Base-by-base conservation (phyloP, 306 rosid genomes). In the Cucurbita pepo region DNA sequence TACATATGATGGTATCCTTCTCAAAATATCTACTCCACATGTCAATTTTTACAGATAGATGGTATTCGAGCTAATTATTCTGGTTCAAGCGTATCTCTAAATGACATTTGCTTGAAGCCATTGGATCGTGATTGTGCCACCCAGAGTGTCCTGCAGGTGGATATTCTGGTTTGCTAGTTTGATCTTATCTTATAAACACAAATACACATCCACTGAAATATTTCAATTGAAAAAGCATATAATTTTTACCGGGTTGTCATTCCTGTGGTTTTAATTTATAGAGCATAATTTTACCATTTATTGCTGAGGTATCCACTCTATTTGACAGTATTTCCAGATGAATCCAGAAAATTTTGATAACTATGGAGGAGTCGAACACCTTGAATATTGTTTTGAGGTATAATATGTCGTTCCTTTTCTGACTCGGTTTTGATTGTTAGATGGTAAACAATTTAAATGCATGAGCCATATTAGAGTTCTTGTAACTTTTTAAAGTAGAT, bases 21-120 rank as follows among this genome's bases (percentile, higher is more conserved):
- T 53, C 62, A 50, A 8, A 52, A 4, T 7, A 74, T 76, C 73
- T 30, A 48, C 41, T 30, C 45, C 48, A 43, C 77, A 73, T 75
- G 77, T 80, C 52, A 50, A 41, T 7, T 82, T 76, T 75, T 74
- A 63, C 83, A 94, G 99, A 92, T 94, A 69, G 95, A 86, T 79
- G 89, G 88, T 77, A 77, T 94, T 71, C 90, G 67, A 67, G 97
- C 88, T 81, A 88, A 94, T 81, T 81, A 86, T 81, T 89, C 91
- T 61, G 95, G 96, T 58, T 74, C 78, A 63, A 77, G 77, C 80
- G 59, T 89, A 77, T 85, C 92, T 78, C 97, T 94, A 50, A 72
- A 81, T 81, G 96, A 94, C 79, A 94, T 94, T 69, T 94, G 99
- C 89, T 53, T 94, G 96, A 94, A 94, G 86, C 99, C 99, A 74